A percentile compares a stretch with the other conserved stretches of the same genome.
phyloP scores from a whole-genome alignment of 768 basidiomycete species.

The Amanita phalloides region DNA sequence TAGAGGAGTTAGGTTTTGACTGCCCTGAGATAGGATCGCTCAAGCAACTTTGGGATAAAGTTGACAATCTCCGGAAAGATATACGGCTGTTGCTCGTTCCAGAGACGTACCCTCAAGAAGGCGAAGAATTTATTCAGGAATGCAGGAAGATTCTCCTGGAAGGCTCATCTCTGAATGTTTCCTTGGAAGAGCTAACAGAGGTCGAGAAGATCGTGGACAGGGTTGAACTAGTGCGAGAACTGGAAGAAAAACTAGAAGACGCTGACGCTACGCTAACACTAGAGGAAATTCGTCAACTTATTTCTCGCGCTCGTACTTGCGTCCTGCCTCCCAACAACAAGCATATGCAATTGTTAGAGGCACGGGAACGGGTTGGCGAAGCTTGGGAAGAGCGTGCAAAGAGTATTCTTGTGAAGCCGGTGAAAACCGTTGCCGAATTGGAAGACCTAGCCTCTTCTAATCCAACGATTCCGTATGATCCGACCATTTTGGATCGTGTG shows the following conservation, averaged over 20 bases:
- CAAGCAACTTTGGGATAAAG: constrained; percentile 41
- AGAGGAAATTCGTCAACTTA: constrained; percentile 65
- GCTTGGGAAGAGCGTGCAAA: constrained; percentile 72
- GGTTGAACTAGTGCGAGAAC: constrained; percentile 64
- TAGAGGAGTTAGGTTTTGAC: constrained; percentile 76
- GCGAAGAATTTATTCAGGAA: constrained; percentile 48
- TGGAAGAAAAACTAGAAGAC: constrained; percentile 68
- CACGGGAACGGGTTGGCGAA: constrained; percentile 55
- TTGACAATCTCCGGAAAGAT: constrained; percentile 52
- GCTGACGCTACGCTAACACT: constrained; percentile 44
- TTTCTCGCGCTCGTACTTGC: constrained; percentile 61
- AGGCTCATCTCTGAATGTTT: constrained; percentile 72
- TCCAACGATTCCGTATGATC: constrained; percentile 58
- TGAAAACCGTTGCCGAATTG: constrained; percentile 69
- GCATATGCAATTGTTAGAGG: constrained; percentile 51
- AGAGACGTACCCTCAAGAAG: constrained; percentile 31
- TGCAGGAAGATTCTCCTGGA: constrained; percentile 64
- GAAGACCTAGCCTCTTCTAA: constrained; percentile 63
- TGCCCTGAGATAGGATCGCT: constrained; percentile 60
- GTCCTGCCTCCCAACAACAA: constrained; percentile 55
- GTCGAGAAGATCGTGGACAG: constrained; percentile 77
- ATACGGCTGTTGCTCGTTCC: constrained; percentile 40
- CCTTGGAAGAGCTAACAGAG: constrained; percentile 66
- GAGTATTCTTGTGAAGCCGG: constrained; percentile 50
- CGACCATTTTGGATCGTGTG: constrained; percentile 53